Base-by-base conservation (phyloP, 306 rosid species). In the Rosa lucieae region DNA sequence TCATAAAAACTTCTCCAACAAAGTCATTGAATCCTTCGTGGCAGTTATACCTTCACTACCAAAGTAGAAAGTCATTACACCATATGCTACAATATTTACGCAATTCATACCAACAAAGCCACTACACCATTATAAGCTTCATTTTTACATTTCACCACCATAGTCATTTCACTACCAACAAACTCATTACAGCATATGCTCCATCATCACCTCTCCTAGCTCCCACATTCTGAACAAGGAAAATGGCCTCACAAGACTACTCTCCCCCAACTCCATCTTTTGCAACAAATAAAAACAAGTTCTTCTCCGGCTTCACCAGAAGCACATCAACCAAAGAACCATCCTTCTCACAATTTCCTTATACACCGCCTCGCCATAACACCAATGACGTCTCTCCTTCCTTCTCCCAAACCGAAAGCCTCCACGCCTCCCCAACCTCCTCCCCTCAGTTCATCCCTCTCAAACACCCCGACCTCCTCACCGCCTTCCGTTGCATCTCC, bases 401-500 rank as follows among this genome's bases (percentile, higher is more conserved):
- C 15, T 86, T 88, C 46, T 83, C 92, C 67, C 87, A 86, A 10
- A 87, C 91, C 70, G 86, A 86, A 15, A 89, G 93, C 83, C 88
- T 84, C 79, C 93, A 84, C 70, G 82, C 67, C 81, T 91, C 94
- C 46, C 97, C 93, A 0, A 10, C 82, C 77, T 82, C 90, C 43
- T 84, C 96, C 61, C 92, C 95, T 65, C 84, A 79, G 59, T 40
- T 46, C 79, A 62, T 10, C 68, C 80, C 56, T 43, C 89, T 65
- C 49, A 86, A 87, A 48, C 79, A 84, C 63, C 71, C 82, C 39
- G 89, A 92, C 63, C 79, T 37, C 49, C 84, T 80, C 75, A 78
- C 94, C n/a, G 73, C 91, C 26, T 89, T 87, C 81, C 94, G 87
- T 15, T 94, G 99, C 77, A 88, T 95, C 78, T 92, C 97, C n/a